These are phyloP conservation scores for Kalmanozyma brasiliensis DNA, from an alignment of 1,284 basidiomycete genomes.

Conservation along the genomic window DNA sequence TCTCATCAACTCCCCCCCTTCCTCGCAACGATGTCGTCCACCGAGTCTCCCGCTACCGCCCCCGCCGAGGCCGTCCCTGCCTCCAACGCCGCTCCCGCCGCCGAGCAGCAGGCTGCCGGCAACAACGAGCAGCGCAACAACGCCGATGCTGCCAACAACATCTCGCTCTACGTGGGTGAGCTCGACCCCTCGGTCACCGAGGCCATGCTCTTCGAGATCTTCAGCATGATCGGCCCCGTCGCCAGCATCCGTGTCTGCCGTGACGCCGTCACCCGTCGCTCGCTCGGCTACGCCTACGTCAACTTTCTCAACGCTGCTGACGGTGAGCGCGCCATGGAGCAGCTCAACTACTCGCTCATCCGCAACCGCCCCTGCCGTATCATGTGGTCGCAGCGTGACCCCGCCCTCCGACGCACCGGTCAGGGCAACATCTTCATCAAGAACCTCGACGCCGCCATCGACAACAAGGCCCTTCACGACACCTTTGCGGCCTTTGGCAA, in stretches of 20 bases:
- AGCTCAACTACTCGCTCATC: constrained; percentile 99
- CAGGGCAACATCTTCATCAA: constrained; percentile 99
- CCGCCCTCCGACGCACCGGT: constrained; percentile 97
- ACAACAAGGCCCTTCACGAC: constrained; percentile 99
- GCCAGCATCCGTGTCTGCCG: constrained; percentile 99
- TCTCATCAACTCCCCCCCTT: constrained; percentile 7
- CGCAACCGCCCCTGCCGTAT: constrained; percentile 99
- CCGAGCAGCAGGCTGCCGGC: constrained; percentile 64
- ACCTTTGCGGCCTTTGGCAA: constrained; percentile 99
- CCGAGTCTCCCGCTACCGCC: constrained; percentile 50
- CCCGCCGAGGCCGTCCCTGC: constrained; percentile 50
- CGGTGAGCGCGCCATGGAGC: constrained; percentile 99
- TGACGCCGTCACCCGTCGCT: constrained; percentile 98
- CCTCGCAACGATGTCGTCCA: constrained; percentile 52
- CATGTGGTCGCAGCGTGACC: constrained; percentile 99
- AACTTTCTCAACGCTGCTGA: constrained; percentile 97
- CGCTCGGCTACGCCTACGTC: constrained; percentile 99
- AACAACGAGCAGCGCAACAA: constrained; percentile 32
- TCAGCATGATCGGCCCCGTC: constrained; percentile 99
- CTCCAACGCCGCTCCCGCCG: constrained; percentile 33
- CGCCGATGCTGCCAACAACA: constrained; percentile 64
- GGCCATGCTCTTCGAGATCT: constrained; percentile 99
- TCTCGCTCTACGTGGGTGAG: constrained; percentile 98
- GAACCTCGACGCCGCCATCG: constrained; percentile 96
- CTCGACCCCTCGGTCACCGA: constrained; percentile 97